These are phyloP conservation scores for Colletotrichum viniferum DNA, from an alignment of 2,329 filamentous ascomycete species.

Conservation along the genomic window DNA sequence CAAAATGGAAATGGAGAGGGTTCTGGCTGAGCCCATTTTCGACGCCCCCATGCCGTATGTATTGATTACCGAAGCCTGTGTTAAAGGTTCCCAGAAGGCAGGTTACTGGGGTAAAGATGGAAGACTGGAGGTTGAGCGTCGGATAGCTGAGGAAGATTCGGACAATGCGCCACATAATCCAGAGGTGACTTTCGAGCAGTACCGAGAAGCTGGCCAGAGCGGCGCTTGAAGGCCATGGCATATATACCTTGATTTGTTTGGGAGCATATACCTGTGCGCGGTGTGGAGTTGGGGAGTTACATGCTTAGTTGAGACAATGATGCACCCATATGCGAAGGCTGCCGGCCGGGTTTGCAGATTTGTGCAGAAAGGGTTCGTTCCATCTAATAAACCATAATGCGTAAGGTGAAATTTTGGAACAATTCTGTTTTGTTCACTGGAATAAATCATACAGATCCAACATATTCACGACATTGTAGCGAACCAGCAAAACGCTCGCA, in stretches of 20 bases:
- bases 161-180: slow-evolving; percentile 23
- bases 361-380: background rate
- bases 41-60: slow-evolving; percentile 79
- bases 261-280: background rate
- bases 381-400: background rate
- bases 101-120: slow-evolving; percentile 73
- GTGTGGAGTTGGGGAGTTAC: background rate
- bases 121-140: slow-evolving; percentile 70
- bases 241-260: background rate
- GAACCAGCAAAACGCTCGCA: background rate
- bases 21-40: slow-evolving; percentile 82
- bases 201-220: slow-evolving; percentile 52
- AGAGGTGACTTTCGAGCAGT: slow-evolving; percentile 41
- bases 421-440: background rate
- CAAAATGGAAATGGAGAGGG: slow-evolving; percentile 80
- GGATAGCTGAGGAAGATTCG: slow-evolving; percentile 66
- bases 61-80: slow-evolving; percentile 73
- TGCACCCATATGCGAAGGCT: background rate
- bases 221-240: slow-evolving; percentile 39
- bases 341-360: background rate
- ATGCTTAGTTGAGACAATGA: background rate
- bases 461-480: background rate
- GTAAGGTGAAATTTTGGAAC: background rate
- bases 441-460: background rate
- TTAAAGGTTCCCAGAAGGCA: slow-evolving; percentile 64